phyloP scores from a whole-genome alignment of 257 asterid genomes.

The Solanum commersonii region DNA sequence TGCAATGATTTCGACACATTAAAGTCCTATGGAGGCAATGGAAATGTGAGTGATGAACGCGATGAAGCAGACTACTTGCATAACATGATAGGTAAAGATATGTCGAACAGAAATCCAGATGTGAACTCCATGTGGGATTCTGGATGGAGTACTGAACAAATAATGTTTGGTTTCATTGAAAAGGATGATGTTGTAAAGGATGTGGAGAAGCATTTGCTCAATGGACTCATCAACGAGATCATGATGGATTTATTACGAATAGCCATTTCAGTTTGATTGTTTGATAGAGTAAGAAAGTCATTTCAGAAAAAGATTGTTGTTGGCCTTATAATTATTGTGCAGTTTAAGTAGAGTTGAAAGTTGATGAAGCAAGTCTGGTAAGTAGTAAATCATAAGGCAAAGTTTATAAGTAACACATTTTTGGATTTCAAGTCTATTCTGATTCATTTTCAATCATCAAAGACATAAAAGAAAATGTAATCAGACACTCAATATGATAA shows the following conservation, averaged over 20 bases:
- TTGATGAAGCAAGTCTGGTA: neutral
- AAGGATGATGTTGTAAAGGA: conserved; percentile 47
- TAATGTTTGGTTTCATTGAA: conserved; percentile 28
- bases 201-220: conserved; percentile 56
- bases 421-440: neutral
- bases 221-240: conserved; percentile 63
- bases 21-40: conserved; percentile 24
- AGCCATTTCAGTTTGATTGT: conserved; percentile 24
- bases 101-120: conserved; percentile 27
- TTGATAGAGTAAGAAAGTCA: neutral
- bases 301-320: neutral
- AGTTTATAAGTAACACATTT: neutral
- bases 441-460: neutral
- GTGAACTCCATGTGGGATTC: conserved; percentile 74
- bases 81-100: conserved; percentile 54
- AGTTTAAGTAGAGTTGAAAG: neutral
- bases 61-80: conserved; percentile 37
- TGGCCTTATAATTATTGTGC: neutral
- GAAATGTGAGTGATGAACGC: conserved; percentile 20
- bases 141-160: conserved; percentile 40
- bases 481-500: neutral
- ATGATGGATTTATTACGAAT: conserved; percentile 34
- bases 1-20: conserved; percentile 50
- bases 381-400: neutral
- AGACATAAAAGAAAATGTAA: neutral